These are phyloP conservation scores for Chenopodium suecicum DNA, from an alignment of 148 eudicot genomes.

Conservation along the genomic window DNA sequence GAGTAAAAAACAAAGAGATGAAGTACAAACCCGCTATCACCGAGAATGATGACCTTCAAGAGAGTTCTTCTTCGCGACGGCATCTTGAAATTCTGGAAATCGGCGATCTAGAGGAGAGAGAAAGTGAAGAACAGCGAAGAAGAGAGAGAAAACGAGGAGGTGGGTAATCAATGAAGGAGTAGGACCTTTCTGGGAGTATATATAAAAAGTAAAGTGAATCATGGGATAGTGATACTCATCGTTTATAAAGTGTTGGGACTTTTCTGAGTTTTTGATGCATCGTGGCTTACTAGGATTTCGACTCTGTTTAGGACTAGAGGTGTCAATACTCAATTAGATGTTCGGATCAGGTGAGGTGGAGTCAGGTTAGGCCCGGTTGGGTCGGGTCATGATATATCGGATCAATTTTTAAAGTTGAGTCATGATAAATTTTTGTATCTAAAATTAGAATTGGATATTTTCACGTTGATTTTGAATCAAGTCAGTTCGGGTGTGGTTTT, in stretches of 20 bases:
- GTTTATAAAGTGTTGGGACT: not conserved
- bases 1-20: conserved; percentile 8
- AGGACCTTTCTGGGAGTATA: not conserved
- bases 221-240: not conserved
- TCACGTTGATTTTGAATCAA: too few species aligned
- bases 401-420: too few species aligned
- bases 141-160: conserved; percentile 27
- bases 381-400: too few species aligned
- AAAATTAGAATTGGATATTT: too few species aligned
- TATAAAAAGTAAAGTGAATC: not conserved
- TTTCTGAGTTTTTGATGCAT: not conserved
- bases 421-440: too few species aligned
- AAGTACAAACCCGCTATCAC: conserved; percentile 82
- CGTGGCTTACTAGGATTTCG: not conserved
- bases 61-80: conserved; percentile 90
- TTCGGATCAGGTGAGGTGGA: too few species aligned
- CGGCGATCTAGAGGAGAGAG: conserved; percentile 21
- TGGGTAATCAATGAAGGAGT: not conserved
- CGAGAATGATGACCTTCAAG: conserved; percentile 94
- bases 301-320: too few species aligned
- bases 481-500: too few species aligned
- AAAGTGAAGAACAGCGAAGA: not conserved
- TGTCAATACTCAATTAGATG: too few species aligned
- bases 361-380: too few species aligned
- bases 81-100: conserved; percentile 38